phyloP scores from a whole-genome alignment of 2,329 filamentous ascomycete species.

The Trichoderma oligosporum region DNA sequence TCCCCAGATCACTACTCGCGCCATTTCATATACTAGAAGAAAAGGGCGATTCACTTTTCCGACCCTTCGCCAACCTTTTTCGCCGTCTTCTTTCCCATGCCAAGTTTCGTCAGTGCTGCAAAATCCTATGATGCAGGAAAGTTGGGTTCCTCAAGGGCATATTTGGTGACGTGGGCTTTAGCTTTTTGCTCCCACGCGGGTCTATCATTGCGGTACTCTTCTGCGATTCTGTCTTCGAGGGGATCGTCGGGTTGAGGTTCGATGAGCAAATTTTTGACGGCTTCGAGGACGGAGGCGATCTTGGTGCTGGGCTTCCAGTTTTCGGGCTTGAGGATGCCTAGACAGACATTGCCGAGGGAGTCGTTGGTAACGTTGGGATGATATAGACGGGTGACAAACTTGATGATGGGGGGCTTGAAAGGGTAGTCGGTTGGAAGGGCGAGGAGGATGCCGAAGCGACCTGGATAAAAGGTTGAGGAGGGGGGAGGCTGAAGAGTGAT shows the following conservation, averaged over 20 bases:
- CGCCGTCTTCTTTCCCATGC: not conserved
- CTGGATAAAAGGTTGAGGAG: conserved; percentile 54
- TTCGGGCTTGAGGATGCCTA: conserved; percentile 76
- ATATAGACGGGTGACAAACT: conserved; percentile 87
- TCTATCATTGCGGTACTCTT: conserved; percentile 70
- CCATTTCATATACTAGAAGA: not conserved
- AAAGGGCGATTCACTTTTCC: not conserved
- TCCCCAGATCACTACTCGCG: not conserved
- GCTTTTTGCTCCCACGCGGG: conserved; percentile 71
- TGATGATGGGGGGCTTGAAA: conserved; percentile 79
- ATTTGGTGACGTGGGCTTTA: conserved; percentile 67
- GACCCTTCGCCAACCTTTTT: not conserved
- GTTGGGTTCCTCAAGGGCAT: conserved; percentile 52
- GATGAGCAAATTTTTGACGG: conserved; percentile 67
- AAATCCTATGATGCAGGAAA: conserved; percentile 30
- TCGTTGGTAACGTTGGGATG: conserved; percentile 94
- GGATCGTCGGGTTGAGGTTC: conserved; percentile 88
- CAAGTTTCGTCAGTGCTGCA: not conserved
- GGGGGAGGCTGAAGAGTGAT: conserved; percentile 45
- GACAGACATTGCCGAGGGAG: conserved; percentile 76
- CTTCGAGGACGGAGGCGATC: conserved; percentile 70
- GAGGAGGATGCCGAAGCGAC: conserved; percentile 69
- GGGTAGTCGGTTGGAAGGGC: conserved; percentile 77
- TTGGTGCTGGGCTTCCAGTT: conserved; percentile 89
- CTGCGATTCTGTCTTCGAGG: conserved; percentile 79